These are phyloP conservation scores for Immersiporthe knoxdaviesiana DNA, from an alignment of 2,329 filamentous ascomycete species.

Conservation along the genomic window DNA sequence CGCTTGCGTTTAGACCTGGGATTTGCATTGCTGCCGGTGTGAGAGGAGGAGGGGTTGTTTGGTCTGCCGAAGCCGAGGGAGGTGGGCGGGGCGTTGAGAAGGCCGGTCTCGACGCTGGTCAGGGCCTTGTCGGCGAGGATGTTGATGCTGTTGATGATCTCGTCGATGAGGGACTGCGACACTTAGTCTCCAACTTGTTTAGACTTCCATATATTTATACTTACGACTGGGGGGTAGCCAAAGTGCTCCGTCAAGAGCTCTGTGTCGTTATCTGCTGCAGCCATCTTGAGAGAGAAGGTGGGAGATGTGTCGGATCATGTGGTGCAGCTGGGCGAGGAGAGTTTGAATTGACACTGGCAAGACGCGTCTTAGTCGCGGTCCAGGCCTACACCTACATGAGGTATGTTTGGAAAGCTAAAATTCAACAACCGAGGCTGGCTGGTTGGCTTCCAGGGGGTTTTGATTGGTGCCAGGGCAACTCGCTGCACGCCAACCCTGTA, in stretches of 20 bases:
- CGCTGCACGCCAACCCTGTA: not conserved
- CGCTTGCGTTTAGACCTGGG: slow-evolving; percentile 28
- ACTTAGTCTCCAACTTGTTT: not conserved
- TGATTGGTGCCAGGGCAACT: not conserved
- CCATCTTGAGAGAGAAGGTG: slow-evolving; percentile 31
- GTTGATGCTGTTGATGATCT: slow-evolving; percentile 97
- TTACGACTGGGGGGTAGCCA: slow-evolving; percentile 87
- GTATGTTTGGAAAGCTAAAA: slow-evolving; percentile 13
- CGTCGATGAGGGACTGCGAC: slow-evolving; percentile 84
- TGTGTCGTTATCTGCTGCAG: slow-evolving; percentile 49
- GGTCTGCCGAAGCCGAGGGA: slow-evolving; percentile 74
- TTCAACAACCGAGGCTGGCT: not conserved
- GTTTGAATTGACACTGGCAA: not conserved
- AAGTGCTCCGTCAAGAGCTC: slow-evolving; percentile 92
- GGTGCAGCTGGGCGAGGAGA: not conserved
- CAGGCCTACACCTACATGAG: not conserved
- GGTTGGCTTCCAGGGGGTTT: not conserved
- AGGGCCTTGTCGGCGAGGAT: slow-evolving; percentile 89
- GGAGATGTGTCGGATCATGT: not conserved
- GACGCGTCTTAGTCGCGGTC: slow-evolving; percentile 27
- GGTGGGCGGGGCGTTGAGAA: slow-evolving; percentile 73
- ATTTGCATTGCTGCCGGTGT: slow-evolving; percentile 38
- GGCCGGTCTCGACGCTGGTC: slow-evolving; percentile 81
- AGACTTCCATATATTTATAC: slow-evolving; percentile 38
- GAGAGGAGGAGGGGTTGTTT: not conserved